These are phyloP conservation scores for Aegilops longissima DNA, from an alignment of 176 grass and related monocot genomes.

Conservation along the genomic window DNA sequence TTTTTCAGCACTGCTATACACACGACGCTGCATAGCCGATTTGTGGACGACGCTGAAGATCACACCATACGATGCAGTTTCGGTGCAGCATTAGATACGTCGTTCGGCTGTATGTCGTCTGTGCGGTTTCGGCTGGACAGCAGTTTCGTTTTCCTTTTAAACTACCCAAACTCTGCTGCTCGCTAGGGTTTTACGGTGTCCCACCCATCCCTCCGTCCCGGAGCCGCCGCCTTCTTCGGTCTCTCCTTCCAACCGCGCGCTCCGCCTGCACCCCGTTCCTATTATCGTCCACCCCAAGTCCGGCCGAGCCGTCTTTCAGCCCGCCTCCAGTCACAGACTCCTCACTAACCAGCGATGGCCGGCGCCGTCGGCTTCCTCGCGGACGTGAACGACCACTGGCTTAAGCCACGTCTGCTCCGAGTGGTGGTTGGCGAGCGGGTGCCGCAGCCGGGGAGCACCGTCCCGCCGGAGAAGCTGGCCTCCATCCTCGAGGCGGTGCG, in stretches of 20 bases:
- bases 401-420: slow-evolving; percentile 46
- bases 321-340: neutral
- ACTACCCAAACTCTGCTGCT: neutral
- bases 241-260: neutral
- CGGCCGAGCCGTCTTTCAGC: neutral
- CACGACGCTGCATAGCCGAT: no score
- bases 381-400: slow-evolving; percentile 41
- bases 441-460: slow-evolving; percentile 30
- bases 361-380: slow-evolving; percentile 24
- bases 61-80: no score
- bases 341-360: slow-evolving; percentile 18
- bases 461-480: slow-evolving; percentile 42
- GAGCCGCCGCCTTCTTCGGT: neutral
- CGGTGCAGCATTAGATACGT: no score
- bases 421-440: slow-evolving; percentile 41
- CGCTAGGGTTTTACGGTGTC: neutral
- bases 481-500: slow-evolving; percentile 40
- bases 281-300: neutral
- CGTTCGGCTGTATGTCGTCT: no score
- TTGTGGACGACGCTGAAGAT: no score
- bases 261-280: neutral
- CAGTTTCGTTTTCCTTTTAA: no score
- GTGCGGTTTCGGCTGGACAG: no score
- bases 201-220: neutral
- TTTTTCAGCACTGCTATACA: no score